Percentiles rank a stretch among this genome's conserved stretches.
These are phyloP conservation scores for Bruguiera parviflora DNA, from an alignment of 345 rosid species.

Conservation along the genomic window DNA sequence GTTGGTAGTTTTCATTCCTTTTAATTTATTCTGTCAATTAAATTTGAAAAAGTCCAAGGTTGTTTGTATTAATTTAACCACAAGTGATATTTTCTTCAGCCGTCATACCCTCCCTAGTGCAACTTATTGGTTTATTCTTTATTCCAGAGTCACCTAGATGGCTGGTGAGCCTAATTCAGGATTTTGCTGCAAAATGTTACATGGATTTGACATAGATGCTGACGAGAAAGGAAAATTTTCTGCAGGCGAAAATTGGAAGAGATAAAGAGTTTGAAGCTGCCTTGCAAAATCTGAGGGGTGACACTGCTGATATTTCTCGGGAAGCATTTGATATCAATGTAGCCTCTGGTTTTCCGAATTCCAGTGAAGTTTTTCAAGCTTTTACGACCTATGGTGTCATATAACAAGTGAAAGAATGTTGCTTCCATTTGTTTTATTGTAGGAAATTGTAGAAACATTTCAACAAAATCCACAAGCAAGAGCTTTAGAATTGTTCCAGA, in stretches of 20 bases:
- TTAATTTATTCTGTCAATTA: neutral
- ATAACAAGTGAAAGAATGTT: neutral
- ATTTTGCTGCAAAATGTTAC: no score
- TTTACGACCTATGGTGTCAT: neutral
- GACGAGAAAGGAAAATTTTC: neutral
- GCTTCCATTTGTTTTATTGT: neutral
- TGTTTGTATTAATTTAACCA: neutral
- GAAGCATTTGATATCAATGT: conserved; percentile 52
- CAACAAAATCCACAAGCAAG: conserved; percentile 18
- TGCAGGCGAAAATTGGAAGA: conserved; percentile 37
- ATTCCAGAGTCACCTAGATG: conserved; percentile 41
- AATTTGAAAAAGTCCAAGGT: neutral
- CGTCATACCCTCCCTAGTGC: conserved; percentile 19
- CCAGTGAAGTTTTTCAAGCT: no score
- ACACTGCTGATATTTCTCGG: conserved; percentile 32
- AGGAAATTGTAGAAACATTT: conserved; percentile 31
- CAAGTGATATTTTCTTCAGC: conserved; percentile 10
- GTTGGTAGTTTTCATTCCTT: conserved; percentile 8
- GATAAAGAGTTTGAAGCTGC: conserved; percentile 40
- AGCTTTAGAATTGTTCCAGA: conserved; percentile 19
- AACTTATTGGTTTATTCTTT: conserved; percentile 25
- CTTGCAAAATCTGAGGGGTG: conserved; percentile 46
- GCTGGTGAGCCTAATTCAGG: conserved; percentile 23
- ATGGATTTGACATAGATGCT: neutral
- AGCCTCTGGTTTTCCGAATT: neutral